Base-by-base conservation (phyloP, 208 protist species). In the Lotmaria passim region DNA sequence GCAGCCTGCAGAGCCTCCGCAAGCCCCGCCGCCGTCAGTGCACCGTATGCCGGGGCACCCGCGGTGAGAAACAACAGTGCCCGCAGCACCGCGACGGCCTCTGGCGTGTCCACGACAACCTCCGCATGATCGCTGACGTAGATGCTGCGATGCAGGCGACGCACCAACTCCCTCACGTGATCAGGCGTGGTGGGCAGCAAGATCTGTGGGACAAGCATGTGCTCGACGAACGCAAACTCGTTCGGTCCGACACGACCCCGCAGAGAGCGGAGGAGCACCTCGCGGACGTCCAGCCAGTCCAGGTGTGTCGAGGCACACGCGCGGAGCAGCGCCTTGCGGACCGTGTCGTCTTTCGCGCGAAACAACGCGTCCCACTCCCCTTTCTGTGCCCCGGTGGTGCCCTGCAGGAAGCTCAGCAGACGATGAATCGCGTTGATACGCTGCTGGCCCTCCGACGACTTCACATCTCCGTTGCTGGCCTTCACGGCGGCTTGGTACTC, bases 311-410 rank as follows among this genome's bases (percentile, higher is more conserved):
- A 64, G 23, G 73, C 55, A 59, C 86, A 91, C 28, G 70, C 73
- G 5, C 31, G 79, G 21, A 90, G 56, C 34, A 94, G 78, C 12
- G 86, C 76, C 28, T 82, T 82, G 6, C 72, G 79, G 30, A 92
- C 75, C 14, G 69, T 67, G 30, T 90, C 89, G 52, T 94, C 89
- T 64, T 89, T 92, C 12, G 79, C 44, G 65, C 82, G 79, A 36
- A 94, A 94, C 2, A 94, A 50, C 1, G 73, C 58, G 30, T 91
- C 85, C 89, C 86, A 94, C 72, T 84, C 85, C 7, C 74, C 81
- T 30, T 78, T 81, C 44, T 68, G 44, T 15, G 82, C 75, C 44
- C 85, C 78, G 19, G 89, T 93, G 6, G 80, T 81, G 24, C 62
- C 67, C 47, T 86, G 74, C 8, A 93, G 52, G 62, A 93, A 93